Evolutionary conservation across 208 protist species (phyloP), one percentile per base, ranked within the genome.

Genomic region (Trypanosoma theileri): DNA sequence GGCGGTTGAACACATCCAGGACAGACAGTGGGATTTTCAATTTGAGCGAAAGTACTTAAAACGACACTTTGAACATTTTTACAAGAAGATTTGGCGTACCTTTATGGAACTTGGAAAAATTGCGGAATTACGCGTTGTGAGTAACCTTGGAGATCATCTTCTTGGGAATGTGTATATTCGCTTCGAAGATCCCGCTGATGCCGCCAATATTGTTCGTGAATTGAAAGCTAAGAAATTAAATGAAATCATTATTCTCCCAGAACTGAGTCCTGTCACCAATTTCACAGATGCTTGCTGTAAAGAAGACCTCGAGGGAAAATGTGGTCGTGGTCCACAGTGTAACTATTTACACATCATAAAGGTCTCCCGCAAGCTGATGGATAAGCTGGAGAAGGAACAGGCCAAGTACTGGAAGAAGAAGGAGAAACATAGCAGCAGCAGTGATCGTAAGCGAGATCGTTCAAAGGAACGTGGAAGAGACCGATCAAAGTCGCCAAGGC

Each of bases 331-430:
- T 8, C 82, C 85, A 24, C 96, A 98, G 79, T 99, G 98, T 86
- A 99, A 99, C 84, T 99, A 99, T 74, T 88, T 99, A 61, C 98
- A 99, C 80, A 85, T 98, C 45, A 95, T 98, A 81, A 94, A 92
- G 54, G 86, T 96, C 28, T 92, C 87, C 13, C 86, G 88, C 17
- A 85, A 84, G 59, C 78, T 96, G 26, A 73, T 92, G 65, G 85
- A 93, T 61, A 94, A 92, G 75, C 69, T 96, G 3, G 82, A 92
- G 78, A 83, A 84, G 70, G 86, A 96, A 75, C 91, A 96, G 81
- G 41, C 56, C 10, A 94, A 93, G 80, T 86, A 78, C 72, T 94
- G 88, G 85, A 82, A 73, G 42, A 82, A 81, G 57, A 71, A 76
- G 52, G 74, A 82, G 50, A 82, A 84, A 17, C 75, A 86, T 65